Percentiles rank a stretch among this genome's conserved stretches.
These are phyloP conservation scores for thale cress (Arabidopsis thaliana) DNA, from an alignment of 345 rosid species.

Conservation along the genomic window TAIR10.1 NC_003070.9:21761001-21761500, in stretches of 20 bases:
- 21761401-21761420: slow-evolving; percentile 10
- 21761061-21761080: background rate
- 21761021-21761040: background rate
- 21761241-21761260: slow-evolving; percentile 46
- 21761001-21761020: background rate
- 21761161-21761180: slow-evolving; percentile 46
- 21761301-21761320: too few relatives aligned
- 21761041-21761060: background rate
- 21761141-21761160: slow-evolving; percentile 15
- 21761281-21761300: too few relatives aligned
- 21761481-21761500: background rate
- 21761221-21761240: background rate
- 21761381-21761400: background rate
- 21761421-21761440: slow-evolving; percentile 15
- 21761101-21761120: background rate
- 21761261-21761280: background rate
- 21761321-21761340: too few relatives aligned
- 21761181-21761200: slow-evolving; percentile 14
- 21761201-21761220: slow-evolving; percentile 6
- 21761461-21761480: slow-evolving; percentile 4
- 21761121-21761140: background rate
- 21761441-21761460: slow-evolving; percentile 20
- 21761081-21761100: too few relatives aligned
- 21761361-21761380: too few relatives aligned
- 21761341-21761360: too few relatives aligned